Base-by-base conservation (phyloP, 192 early-diverging fungal genomes). In the Backusella parvicylindrica region DNA sequence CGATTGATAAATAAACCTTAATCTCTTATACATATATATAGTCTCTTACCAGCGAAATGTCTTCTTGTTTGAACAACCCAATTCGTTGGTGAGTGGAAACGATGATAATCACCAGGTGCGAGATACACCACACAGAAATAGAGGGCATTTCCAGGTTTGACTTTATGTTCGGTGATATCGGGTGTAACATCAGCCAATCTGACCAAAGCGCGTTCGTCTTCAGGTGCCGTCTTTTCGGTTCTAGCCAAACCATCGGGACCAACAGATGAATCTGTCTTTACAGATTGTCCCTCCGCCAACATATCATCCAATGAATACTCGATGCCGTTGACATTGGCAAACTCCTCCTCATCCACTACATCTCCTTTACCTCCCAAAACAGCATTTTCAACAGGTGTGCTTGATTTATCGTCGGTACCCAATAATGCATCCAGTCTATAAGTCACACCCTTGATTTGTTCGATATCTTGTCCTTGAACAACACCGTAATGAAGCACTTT, bases 41-140 rank as follows among this genome's bases (percentile, higher is more conserved):
- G n/a, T 76, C 11, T 43, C 83, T 68, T 82, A 92, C 91, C 93
- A 18, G 92, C 92, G 85, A 98, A 99, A 81, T 99, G 98, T 36
- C 97, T 84, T 21, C 95, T 81, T 3, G 85, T 83, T 77, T 95
- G 88, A 15, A 97, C 95, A 18, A 92, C 89, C 98, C 97, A 99
- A 81, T 97, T 93, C 6, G 93, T 89, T 33, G 98, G 98, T 28
- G 97, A 97, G 73, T 99, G 98, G 91, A 97, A 99, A 16, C 96
- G 91, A 81, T 99, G 98, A 83, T 99, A 99, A 81, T 99, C 98
- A 0, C 97, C 98, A 6, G 98, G 98, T 0, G 97, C 95, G 73
- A 99, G 82, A 76, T 99, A 99, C 31, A 99, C 92, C 11, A 99
- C 97, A 75, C 88, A 90, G 79, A 93, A 99, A 72, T 90, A 96